phyloP scores from a whole-genome alignment of 2,329 filamentous ascomycete species.

The Xylaria sp. region DNA sequence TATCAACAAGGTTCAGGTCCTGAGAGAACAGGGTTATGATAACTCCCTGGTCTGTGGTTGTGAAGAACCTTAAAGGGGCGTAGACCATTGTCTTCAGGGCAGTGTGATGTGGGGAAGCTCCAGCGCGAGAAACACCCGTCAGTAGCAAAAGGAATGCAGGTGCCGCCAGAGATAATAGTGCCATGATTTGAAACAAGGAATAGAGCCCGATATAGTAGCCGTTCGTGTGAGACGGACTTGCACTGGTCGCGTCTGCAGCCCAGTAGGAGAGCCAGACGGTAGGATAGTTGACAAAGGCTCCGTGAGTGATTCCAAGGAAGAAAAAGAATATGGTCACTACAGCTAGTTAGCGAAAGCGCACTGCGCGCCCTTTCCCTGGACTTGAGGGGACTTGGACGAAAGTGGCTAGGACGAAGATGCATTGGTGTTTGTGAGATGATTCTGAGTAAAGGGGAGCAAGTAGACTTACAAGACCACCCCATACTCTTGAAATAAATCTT shows the following conservation, averaged over 20 bases:
- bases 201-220: slow-evolving; percentile 38
- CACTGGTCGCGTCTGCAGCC: slow-evolving; percentile 27
- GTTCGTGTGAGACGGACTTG: slow-evolving; percentile 27
- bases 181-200: slow-evolving; percentile 15
- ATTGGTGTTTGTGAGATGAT: too few species aligned
- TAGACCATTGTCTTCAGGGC: not conserved
- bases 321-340: slow-evolving; percentile 9
- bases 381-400: too few species aligned
- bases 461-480: not conserved
- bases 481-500: not conserved
- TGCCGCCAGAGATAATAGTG: not conserved
- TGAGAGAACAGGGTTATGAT: not conserved
- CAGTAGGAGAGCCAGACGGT: slow-evolving; percentile 37
- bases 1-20: not conserved
- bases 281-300: slow-evolving; percentile 34
- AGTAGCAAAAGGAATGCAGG: not conserved
- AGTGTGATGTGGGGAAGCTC: not conserved
- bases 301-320: slow-evolving; percentile 21
- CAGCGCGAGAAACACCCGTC: not conserved
- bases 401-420: too few species aligned
- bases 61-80: not conserved
- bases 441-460: too few species aligned
- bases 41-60: not conserved
- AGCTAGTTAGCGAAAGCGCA: not conserved
- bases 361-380: too few species aligned